Evolutionary conservation across 2,329 filamentous ascomycete species (phyloP).

Genomic region (Paecilomyces formosus): DNA sequence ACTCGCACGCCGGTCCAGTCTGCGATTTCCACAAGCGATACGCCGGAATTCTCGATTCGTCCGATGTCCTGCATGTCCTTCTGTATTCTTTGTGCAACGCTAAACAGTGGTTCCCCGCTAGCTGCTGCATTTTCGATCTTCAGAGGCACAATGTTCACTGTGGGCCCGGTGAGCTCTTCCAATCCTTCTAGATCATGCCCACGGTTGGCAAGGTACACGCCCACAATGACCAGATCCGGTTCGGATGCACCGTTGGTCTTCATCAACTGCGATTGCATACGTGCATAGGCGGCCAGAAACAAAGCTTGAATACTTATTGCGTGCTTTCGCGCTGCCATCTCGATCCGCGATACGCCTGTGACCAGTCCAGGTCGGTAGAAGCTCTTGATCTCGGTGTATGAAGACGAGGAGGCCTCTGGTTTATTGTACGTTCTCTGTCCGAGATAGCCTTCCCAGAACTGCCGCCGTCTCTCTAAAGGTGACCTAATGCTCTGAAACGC

Average conservation of each 20-base stretch:
- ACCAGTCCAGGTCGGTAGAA: conserved; percentile 45
- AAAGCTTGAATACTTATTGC: conserved; percentile 66
- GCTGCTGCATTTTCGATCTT: conserved; percentile 39
- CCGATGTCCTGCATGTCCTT: conserved; percentile 58
- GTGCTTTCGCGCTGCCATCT: conserved; percentile 35
- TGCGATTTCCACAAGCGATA: conserved; percentile 62
- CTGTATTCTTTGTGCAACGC: conserved; percentile 57
- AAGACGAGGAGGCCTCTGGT: conserved; percentile 3
- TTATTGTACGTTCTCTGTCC: conserved; percentile 1
- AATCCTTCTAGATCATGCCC: conserved; percentile 45
- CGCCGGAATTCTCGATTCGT: conserved; percentile 46
- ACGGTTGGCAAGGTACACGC: conserved; percentile 78
- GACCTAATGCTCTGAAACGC: conserved; percentile 22
- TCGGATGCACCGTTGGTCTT: conserved; percentile 5
- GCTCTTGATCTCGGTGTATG: conserved; percentile 11
- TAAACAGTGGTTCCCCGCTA: conserved; percentile 28
- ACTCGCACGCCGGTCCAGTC: conserved; percentile 67
- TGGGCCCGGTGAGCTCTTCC: conserved; percentile 55
- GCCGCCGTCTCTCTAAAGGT: conserved; percentile 21
- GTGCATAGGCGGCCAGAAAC: conserved; percentile 66
- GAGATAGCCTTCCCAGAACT: conserved; percentile 41
- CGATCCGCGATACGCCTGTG: conserved; percentile 32
- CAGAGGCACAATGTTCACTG: conserved; percentile 71
- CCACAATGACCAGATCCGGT: conserved; percentile 51
- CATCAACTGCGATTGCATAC: conserved; percentile 31